Conservation (phyloP, 164 flowering plant species). For the Kalanchoe fedtschenkoi region DNA sequence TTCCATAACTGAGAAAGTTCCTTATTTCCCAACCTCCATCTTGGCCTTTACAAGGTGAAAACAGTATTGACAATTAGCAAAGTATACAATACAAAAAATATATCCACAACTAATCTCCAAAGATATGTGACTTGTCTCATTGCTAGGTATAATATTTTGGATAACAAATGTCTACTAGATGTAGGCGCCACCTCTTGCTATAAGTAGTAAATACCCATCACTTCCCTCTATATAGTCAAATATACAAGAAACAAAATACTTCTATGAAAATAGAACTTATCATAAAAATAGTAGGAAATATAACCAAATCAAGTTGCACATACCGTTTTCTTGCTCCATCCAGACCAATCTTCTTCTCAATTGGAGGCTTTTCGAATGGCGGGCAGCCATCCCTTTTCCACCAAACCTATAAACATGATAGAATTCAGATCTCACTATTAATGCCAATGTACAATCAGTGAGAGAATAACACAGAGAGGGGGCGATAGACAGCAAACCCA, state of each 20-base stretch:
- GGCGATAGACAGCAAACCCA: constrained; percentile 48
- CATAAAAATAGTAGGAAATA: not conserved
- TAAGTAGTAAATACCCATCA: not conserved
- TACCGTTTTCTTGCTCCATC: constrained; percentile 78
- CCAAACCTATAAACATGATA: constrained; percentile 52
- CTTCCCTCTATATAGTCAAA: not conserved
- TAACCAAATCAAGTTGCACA: not conserved
- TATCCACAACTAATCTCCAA: not conserved
- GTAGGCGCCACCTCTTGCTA: not conserved
- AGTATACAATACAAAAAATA: not conserved
- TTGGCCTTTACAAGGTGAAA: constrained; percentile 42
- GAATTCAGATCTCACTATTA: not conserved
- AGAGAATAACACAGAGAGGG: constrained; percentile 5
- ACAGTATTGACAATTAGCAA: not conserved
- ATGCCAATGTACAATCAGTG: not conserved
- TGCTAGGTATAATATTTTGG: not conserved
- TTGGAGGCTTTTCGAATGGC: constrained; percentile 76
- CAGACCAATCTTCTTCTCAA: constrained; percentile 50
- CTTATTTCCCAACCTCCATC: constrained; percentile 93
- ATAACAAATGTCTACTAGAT: not conserved
- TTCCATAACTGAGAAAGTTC: constrained; percentile 96
- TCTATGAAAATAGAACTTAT: not conserved
- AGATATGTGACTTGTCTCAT: not conserved
- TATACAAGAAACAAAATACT: not conserved
- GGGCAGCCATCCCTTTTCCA: constrained; percentile 99